phyloP scores from a whole-genome alignment of 352 stramenopile species.

The Aphanomyces stellatus region DNA sequence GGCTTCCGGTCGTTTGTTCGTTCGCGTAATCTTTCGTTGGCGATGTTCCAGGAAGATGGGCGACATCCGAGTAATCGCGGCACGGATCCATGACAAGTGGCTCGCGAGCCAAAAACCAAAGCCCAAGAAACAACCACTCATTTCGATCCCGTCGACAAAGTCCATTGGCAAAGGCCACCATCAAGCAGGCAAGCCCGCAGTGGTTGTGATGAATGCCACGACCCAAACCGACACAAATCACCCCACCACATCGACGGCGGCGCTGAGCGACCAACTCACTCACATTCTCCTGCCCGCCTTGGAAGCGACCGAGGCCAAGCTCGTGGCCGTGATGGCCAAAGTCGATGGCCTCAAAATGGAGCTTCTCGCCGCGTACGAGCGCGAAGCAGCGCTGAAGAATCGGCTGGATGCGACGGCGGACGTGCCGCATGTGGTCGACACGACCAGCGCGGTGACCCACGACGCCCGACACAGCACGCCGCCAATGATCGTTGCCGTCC shows the following conservation, averaged over 20 bases:
- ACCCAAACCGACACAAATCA: conserved; percentile 12
- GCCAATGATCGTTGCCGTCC: not conserved
- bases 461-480: too few species aligned
- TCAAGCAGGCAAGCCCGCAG: not conserved
- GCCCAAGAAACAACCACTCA: not conserved
- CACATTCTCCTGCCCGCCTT: not conserved
- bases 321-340: conserved; percentile 2
- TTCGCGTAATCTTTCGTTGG: not conserved
- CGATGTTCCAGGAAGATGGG: not conserved
- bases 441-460: too few species aligned
- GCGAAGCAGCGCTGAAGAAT: conserved; percentile 8
- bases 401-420: not conserved
- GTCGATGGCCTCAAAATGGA: conserved; percentile 7
- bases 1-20: not conserved
- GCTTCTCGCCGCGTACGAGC: conserved; percentile 5
- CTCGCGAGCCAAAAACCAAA: not conserved
- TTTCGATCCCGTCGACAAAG: conserved; percentile 1
- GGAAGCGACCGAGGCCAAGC: not conserved
- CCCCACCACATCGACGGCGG: not conserved
- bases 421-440: not conserved
- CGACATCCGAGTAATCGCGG: not conserved
- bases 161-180: not conserved
- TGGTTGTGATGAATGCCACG: not conserved
- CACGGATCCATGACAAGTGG: not conserved
- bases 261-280: not conserved